These are phyloP conservation scores for Nakazawaea peltata DNA, from an alignment of 805 yeast genomes.

Conservation along the genomic window DNA sequence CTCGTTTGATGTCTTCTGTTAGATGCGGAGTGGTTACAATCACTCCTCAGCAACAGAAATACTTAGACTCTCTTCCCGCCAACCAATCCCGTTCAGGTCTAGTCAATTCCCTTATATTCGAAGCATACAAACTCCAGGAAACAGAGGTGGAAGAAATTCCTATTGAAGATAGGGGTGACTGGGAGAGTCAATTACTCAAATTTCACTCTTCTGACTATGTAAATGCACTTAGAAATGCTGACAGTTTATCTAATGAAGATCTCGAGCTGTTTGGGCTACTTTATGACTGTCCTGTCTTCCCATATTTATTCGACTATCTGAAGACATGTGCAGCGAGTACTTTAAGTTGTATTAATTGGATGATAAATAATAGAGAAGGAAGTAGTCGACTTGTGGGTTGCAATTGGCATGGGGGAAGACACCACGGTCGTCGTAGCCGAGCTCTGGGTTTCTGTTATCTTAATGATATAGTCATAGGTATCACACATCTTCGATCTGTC, in stretches of 20 bases:
- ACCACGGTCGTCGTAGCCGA: slow-evolving; percentile 46
- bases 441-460: slow-evolving; percentile 72
- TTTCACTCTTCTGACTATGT: slow-evolving; percentile 45
- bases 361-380: slow-evolving; percentile 12
- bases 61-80: too few relatives aligned
- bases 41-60: too few relatives aligned
- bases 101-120: too few relatives aligned
- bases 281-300: slow-evolving; percentile 61
- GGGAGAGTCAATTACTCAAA: slow-evolving; percentile 29
- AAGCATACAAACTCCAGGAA: too few relatives aligned
- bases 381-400: slow-evolving; percentile 33
- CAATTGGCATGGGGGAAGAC: slow-evolving; percentile 79
- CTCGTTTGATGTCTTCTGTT: too few relatives aligned
- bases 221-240: slow-evolving; percentile 20
- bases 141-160: slow-evolving; percentile 6
- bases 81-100: too few relatives aligned
- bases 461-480: slow-evolving; percentile 58
- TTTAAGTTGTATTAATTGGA: slow-evolving; percentile 35
- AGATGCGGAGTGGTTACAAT: too few relatives aligned
- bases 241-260: slow-evolving; percentile 5
- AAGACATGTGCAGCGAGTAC: slow-evolving; percentile 49
- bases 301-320: slow-evolving; percentile 42
- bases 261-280: slow-evolving; percentile 32
- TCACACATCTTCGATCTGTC: slow-evolving; percentile 38
- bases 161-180: too few relatives aligned